Evolutionary conservation across 176 grass and related monocot genomes (phyloP), one percentile per base, ranked within the genome.

Genomic region (Oropetium thomaeum): DNA sequence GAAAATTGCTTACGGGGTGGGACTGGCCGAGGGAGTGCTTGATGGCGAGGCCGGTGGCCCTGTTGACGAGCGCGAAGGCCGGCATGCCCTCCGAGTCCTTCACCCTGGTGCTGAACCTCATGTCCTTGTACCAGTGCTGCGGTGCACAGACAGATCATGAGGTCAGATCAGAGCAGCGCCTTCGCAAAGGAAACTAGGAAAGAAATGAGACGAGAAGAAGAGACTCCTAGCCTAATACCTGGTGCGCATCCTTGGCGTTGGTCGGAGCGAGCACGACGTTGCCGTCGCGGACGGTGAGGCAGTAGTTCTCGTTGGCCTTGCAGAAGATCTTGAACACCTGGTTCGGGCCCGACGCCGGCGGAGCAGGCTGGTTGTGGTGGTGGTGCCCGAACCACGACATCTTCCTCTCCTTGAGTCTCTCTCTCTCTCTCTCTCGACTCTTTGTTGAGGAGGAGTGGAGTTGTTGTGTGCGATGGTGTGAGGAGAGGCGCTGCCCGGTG

Each of bases 111-210:
- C 88, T 88, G 74, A 91, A 91, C 12, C 75, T 70, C 83, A 90
- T 84, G 58, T 91, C 88, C 83, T 90, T 88, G 75, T 83, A 85
- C 92, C 92, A 95, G 74, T 90, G 88, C 92, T 87, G 67, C 47
- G 34, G 8, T 10, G 8, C n/a, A n/a, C 9, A 26, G 3, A 4
- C n/a, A 12, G 22, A 55, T 10, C 2, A 12, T n/a, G n/a, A n/a
- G n/a, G n/a, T n/a, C 12, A 2, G 5, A 51, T 10, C n/a, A 22
- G n/a, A n/a, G n/a, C n/a, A n/a, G n/a, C n/a, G n/a, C n/a, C n/a
- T n/a, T n/a, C n/a, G n/a, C n/a, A n/a, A n/a, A n/a, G n/a, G n/a
- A n/a, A n/a, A n/a, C n/a, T n/a, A n/a, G n/a, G n/a, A n/a, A n/a
- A n/a, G n/a, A n/a, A n/a, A n/a, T n/a, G n/a, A n/a, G n/a, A n/a